Conservation (phyloP, 495 filamentous ascomycete genomes). For the Rusavskia elegans region DNA sequence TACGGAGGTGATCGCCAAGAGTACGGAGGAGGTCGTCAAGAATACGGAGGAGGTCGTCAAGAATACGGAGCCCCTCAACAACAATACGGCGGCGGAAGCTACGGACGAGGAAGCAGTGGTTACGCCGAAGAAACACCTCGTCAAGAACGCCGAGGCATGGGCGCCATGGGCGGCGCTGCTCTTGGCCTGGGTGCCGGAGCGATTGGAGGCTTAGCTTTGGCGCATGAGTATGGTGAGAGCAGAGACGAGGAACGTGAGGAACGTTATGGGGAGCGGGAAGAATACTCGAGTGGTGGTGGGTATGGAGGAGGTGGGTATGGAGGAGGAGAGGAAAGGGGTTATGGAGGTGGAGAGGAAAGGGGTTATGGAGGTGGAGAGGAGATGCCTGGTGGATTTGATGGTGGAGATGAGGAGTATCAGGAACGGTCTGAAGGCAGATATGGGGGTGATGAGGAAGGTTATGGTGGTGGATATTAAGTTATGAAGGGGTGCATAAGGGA, state of each 20-base stretch:
- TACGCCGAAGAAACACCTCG: not conserved
- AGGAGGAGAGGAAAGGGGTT: not conserved
- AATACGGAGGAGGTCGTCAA: not conserved
- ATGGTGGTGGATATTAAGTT: not conserved
- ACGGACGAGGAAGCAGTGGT: not conserved
- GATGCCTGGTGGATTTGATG: not conserved
- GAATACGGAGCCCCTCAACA: not conserved
- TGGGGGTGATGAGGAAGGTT: not conserved
- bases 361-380: slow-evolving; percentile 8
- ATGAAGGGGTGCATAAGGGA: too few species aligned
- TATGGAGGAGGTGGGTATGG: not conserved
- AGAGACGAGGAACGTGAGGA: too few species aligned
- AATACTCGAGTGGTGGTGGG: not conserved
- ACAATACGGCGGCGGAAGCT: not conserved
- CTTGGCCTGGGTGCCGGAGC: not conserved
- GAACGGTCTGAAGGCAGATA: not conserved
- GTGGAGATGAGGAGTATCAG: slow-evolving; percentile 2
- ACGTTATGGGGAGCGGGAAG: not conserved
- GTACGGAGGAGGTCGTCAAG: not conserved
- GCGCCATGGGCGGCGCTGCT: not conserved
- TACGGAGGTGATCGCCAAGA: not conserved
- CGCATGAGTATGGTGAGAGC: not conserved
- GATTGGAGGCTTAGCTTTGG: not conserved
- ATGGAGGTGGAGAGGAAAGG: not conserved
- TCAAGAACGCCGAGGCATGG: not conserved